A percentile compares a stretch with the other conserved stretches of the same genome.
Conservation (phyloP, 2,329 filamentous ascomycete species). For the Ophiostoma tasmaniense region DNA sequence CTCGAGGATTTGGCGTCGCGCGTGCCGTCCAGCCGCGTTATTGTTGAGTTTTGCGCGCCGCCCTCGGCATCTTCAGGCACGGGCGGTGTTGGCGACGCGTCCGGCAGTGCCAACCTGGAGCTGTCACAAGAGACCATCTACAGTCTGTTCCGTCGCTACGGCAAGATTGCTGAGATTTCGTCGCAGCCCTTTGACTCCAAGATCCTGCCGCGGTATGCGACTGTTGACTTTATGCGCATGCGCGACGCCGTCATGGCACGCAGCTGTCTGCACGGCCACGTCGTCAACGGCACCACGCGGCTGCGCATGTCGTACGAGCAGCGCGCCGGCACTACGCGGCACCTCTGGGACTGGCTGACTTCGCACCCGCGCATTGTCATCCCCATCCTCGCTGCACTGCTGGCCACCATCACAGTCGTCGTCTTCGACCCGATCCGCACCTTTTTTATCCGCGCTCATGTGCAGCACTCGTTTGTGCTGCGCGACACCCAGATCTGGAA, state of each 20-base stretch:
- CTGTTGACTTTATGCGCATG: slow-evolving; percentile 64
- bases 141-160: slow-evolving; percentile 78
- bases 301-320: slow-evolving; percentile 79
- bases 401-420: slow-evolving; percentile 75
- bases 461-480: slow-evolving; percentile 67
- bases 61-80: slow-evolving; percentile 34
- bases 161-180: slow-evolving; percentile 79
- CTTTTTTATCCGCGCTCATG: slow-evolving; percentile 82
- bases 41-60: slow-evolving; percentile 74
- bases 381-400: slow-evolving; percentile 67
- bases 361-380: slow-evolving; percentile 83
- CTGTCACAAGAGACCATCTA: slow-evolving; percentile 82
- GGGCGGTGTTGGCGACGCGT: slow-evolving; percentile 34
- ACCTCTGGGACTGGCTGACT: slow-evolving; percentile 79
- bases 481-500: slow-evolving; percentile 65
- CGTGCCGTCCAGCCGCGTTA: slow-evolving; percentile 66
- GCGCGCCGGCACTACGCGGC: slow-evolving; percentile 60
- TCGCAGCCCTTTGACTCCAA: slow-evolving; percentile 82
- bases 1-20: slow-evolving; percentile 76
- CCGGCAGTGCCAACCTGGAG: slow-evolving; percentile 56
- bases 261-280: slow-evolving; percentile 83
- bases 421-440: slow-evolving; percentile 92
- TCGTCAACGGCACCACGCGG: slow-evolving; percentile 52
- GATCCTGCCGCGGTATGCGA: slow-evolving; percentile 68
- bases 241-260: slow-evolving; percentile 78